Percentiles rank a stretch among this genome's conserved stretches.
These are phyloP conservation scores for Colletotrichum chrysophilum DNA, from an alignment of 2,329 filamentous ascomycete genomes.

Conservation along the genomic window DNA sequence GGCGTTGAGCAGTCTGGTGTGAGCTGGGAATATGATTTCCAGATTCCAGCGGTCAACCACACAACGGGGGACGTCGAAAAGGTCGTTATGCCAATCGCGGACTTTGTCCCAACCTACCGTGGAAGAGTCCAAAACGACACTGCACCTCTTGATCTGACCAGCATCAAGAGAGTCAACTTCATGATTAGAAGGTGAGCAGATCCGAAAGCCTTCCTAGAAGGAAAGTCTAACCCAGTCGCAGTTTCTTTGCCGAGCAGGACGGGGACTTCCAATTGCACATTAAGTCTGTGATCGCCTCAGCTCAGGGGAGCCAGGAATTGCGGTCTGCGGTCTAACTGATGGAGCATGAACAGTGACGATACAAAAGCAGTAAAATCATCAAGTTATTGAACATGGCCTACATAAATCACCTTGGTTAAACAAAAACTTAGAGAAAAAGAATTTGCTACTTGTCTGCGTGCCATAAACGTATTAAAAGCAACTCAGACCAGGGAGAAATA, in stretches of 20 bases:
- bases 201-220: background rate
- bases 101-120: slow-evolving; percentile 75
- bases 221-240: slow-evolving; percentile 34
- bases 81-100: slow-evolving; percentile 66
- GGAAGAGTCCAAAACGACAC: slow-evolving; percentile 69
- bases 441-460: too few species aligned
- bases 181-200: slow-evolving; percentile 78
- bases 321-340: background rate
- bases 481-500: too few species aligned
- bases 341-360: background rate
- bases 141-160: slow-evolving; percentile 59
- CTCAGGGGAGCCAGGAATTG: background rate
- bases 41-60: slow-evolving; percentile 22
- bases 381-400: background rate
- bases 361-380: background rate
- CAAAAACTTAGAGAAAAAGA: too few species aligned
- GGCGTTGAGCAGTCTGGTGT: slow-evolving; percentile 73
- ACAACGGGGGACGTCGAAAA: slow-evolving; percentile 30
- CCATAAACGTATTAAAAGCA: too few species aligned
- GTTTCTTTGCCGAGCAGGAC: slow-evolving; percentile 77
- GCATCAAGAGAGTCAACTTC: slow-evolving; percentile 71
- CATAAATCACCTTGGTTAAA: too few species aligned
- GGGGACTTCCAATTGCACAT: slow-evolving; percentile 59
- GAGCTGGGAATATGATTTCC: slow-evolving; percentile 77
- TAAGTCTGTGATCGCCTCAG: slow-evolving; percentile 7